Base-by-base conservation (phyloP, 78 protist species). In the Planoprotostelium fungivorum region DNA sequence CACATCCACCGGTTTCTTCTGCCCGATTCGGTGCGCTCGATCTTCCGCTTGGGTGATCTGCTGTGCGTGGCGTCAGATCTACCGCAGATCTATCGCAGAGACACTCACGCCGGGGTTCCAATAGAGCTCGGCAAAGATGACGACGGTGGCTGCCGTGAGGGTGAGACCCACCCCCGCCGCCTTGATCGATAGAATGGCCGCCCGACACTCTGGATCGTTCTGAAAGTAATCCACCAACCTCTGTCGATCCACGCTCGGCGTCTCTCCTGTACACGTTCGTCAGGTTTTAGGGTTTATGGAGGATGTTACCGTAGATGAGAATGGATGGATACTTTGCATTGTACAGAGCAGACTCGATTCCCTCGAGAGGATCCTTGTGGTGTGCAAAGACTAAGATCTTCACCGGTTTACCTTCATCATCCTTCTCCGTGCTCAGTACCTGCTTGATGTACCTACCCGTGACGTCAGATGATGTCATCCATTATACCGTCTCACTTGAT, bases 141-240 rank as follows among this genome's bases (percentile, higher is more conserved):
- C 98, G 36, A 89, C 28, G 28, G 92, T 37, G 1, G 98, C 93
- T n/a, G 93, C 96, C 0, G 98, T 96, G 51, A 97, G 88, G 10
- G 98, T 95, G 34, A 97, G 1, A 35, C 98, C 98, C 34, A 90
- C 38, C 28, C 97, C 95, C 25, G 97, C 98, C 0, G 97, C 99
- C 35, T 91, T 93, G 83, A 97, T 89, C 35, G 95, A 86, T 29
- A 97, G 96, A 1, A 97, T 28, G 16, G 99, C 99, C 35, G 94
- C 97, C 10, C 90, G 89, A 84, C 94, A 89, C 9, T 34, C 35
- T 36, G 36, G 28, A 1, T 85, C 63, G 0, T 1, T 84, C 84
- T 97, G 98, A 88, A 97, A 97, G 36, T 36, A 10, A 25, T 34
- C 88, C 1, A 97, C 98, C 35, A 39, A 51, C 28, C 29, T 0